phyloP scores from a whole-genome alignment of 345 rosid species.

The Acer saccharum region DNA sequence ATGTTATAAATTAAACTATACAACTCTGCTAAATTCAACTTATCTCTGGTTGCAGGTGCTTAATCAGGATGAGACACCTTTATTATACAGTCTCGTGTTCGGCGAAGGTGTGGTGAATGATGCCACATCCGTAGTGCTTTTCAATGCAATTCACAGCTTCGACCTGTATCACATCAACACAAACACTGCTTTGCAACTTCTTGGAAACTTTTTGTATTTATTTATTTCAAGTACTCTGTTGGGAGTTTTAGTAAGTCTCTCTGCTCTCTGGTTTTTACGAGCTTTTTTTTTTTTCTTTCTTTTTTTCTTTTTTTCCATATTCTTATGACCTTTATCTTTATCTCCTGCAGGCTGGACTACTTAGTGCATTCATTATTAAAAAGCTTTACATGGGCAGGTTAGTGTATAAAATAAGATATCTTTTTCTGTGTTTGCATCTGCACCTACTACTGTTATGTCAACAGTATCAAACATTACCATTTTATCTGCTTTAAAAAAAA shows the following conservation, averaged over 20 bases:
- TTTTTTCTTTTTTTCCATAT: background rate
- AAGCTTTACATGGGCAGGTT: constrained; percentile 93
- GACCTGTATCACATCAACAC: constrained; percentile 73
- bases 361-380: constrained; percentile 81
- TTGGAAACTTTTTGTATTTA: constrained; percentile 73
- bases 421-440: background rate
- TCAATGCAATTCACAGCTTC: constrained; percentile 86
- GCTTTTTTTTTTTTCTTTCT: too few relatives aligned
- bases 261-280: background rate
- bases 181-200: constrained; percentile 50
- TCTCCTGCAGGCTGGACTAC: constrained; percentile 78
- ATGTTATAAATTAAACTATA: constrained; percentile 14
- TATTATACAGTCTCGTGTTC: constrained; percentile 83
- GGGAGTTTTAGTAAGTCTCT: constrained; percentile 64
- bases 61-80: constrained; percentile 91
- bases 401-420: constrained; percentile 5
- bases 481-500: background rate
- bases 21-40: background rate
- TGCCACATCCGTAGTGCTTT: constrained; percentile 96
- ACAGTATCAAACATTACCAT: background rate
- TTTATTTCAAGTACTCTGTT: constrained; percentile 79
- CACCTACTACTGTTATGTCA: background rate
- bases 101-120: constrained; percentile 99
- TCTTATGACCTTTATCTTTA: background rate
- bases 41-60: constrained; percentile 60